Evolutionary conservation across 768 basidiomycete genomes (phyloP).

Genomic region (Leucocoprinus birnbaumii): DNA sequence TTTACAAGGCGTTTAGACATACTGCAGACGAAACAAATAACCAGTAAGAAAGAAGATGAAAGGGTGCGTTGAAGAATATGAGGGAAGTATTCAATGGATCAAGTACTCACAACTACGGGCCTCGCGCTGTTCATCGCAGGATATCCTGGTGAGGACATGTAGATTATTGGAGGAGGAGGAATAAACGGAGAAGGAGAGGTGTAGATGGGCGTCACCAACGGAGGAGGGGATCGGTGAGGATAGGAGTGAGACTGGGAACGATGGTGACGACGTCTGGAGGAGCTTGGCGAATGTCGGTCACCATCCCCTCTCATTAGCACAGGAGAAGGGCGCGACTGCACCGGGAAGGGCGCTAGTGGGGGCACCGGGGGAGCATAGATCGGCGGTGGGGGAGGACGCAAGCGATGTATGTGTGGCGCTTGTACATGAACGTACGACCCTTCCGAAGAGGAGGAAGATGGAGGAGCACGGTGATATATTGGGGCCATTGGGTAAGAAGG

Average conservation of each 20-base stretch:
- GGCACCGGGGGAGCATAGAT: constrained; percentile 16
- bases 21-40: background rate
- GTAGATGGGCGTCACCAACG: constrained; percentile 9
- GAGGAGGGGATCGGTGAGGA: constrained; percentile 6
- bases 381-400: constrained; percentile 18
- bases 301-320: background rate
- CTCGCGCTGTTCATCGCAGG: constrained; percentile 15
- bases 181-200: constrained; percentile 19
- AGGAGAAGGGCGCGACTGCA: background rate
- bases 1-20: constrained; percentile 8
- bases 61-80: constrained; percentile 3
- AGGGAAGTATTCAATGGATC: constrained; percentile 5
- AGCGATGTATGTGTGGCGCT: constrained; percentile 15
- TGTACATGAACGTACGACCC: constrained; percentile 20
- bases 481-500: background rate
- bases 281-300: background rate
- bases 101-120: constrained; percentile 22
- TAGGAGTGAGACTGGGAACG: constrained; percentile 10
- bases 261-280: background rate
- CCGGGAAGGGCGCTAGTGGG: constrained; percentile 11
- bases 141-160: constrained; percentile 21
- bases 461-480: constrained; percentile 7
- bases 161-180: constrained; percentile 22
- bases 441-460: constrained; percentile 19
- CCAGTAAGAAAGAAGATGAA: constrained; percentile 4